Evolutionary conservation across 2,329 filamentous ascomycete species (phyloP).

Genomic region (Fusarium algeriense): DNA sequence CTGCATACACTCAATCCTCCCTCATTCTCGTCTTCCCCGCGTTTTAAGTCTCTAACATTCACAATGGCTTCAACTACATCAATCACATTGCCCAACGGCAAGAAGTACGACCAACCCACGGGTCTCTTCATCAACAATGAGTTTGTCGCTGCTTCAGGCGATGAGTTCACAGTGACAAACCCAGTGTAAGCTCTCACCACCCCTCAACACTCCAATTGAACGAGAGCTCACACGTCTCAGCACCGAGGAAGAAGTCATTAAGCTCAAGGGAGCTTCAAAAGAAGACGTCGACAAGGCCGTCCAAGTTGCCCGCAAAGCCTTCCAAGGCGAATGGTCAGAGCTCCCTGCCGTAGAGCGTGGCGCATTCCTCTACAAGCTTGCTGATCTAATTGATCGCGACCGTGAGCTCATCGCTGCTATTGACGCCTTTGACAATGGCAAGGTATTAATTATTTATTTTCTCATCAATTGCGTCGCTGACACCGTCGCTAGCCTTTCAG

Average conservation of each 20-base stretch:
- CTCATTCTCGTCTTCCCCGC: not conserved
- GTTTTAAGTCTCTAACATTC: not conserved
- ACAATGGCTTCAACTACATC: conserved; percentile 34
- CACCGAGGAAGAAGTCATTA: conserved; percentile 42
- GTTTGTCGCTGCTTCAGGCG: conserved; percentile 41
- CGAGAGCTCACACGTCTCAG: not conserved
- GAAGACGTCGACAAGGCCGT: conserved; percentile 42
- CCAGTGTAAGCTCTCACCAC: conserved; percentile 23
- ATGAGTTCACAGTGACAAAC: conserved; percentile 41
- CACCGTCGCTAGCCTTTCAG: conserved; percentile 27
- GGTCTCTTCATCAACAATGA: conserved; percentile 49
- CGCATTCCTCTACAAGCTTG: conserved; percentile 40
- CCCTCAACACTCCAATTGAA: accelerated
- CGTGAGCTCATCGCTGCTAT: conserved; percentile 44
- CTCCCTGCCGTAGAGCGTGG: conserved; percentile 40
- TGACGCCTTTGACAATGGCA: conserved; percentile 44
- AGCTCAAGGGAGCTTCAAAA: conserved; percentile 37
- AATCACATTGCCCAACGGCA: conserved; percentile 46
- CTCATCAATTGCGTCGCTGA: not conserved
- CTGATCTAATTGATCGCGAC: conserved; percentile 41
- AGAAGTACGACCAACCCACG: conserved; percentile 55
- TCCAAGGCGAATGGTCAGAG: conserved; percentile 44
- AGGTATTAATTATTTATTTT: conserved; percentile 6
- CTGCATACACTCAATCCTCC: not conserved
- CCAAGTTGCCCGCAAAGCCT: conserved; percentile 40